These are phyloP conservation scores for Mortierella sp. DNA, from an alignment of 371 early-diverging fungal genomes.

Conservation along the genomic window DNA sequence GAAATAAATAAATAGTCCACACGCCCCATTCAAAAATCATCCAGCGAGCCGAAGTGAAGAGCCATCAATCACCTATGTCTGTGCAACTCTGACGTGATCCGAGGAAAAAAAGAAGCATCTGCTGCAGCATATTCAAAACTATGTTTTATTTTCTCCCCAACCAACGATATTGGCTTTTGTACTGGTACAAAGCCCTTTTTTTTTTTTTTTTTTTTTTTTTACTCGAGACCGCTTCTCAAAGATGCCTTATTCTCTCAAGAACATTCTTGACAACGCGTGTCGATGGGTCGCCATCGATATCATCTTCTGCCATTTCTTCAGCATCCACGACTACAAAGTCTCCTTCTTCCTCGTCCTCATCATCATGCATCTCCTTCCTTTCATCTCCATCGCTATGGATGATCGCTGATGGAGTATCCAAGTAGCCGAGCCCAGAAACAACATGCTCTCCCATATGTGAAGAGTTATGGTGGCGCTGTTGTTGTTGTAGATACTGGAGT, in stretches of 20 bases:
- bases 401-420: background rate
- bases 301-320: slow-evolving; percentile 15
- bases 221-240: background rate
- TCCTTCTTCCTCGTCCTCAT: slow-evolving; percentile 7
- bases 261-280: background rate
- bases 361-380: background rate
- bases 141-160: too few relatives aligned
- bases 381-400: background rate
- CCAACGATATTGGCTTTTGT: too few relatives aligned
- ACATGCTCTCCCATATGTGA: background rate
- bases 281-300: background rate
- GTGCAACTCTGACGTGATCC: too few relatives aligned
- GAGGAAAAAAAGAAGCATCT: too few relatives aligned
- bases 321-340: slow-evolving; percentile 21
- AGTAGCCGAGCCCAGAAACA: background rate
- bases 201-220: background rate
- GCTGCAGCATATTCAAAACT: too few relatives aligned
- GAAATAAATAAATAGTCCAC: too few relatives aligned
- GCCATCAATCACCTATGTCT: too few relatives aligned
- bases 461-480: background rate
- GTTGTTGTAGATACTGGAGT: slow-evolving; percentile 1
- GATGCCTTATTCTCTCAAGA: background rate
- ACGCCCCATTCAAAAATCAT: too few relatives aligned
- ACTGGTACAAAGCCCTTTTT: background rate
- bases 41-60: too few relatives aligned